Percentiles rank a stretch among this genome's conserved stretches.
These are phyloP conservation scores for Gentiana dahurica DNA, from an alignment of 257 asterid genomes.

Conservation along the genomic window DNA sequence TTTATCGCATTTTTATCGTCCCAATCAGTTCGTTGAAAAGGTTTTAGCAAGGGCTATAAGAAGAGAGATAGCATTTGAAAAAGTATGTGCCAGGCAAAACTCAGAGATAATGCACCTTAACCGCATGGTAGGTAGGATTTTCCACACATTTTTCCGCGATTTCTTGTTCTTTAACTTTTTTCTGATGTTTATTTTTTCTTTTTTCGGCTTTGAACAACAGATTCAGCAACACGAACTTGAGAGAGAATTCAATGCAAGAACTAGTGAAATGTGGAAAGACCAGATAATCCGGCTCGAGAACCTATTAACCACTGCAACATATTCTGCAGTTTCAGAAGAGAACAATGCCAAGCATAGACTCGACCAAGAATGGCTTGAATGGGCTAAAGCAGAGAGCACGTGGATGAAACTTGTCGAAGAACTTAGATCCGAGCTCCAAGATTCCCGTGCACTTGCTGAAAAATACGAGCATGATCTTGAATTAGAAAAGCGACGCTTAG, in stretches of 20 bases:
- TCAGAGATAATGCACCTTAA: too few relatives aligned
- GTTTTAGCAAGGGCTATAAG: too few relatives aligned
- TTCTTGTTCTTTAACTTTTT: too few relatives aligned
- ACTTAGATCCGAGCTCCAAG: slow-evolving; percentile 7
- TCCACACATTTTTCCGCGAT: too few relatives aligned
- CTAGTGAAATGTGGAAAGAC: slow-evolving; percentile 8
- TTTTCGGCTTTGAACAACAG: slow-evolving; percentile 10
- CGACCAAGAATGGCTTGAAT: slow-evolving; percentile 2
- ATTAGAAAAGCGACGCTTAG: slow-evolving; percentile 4
- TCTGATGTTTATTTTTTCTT: background rate
- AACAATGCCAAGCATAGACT: slow-evolving; percentile 5
- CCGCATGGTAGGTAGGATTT: too few relatives aligned
- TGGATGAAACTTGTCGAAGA: slow-evolving; percentile 10
- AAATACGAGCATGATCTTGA: slow-evolving; percentile 9
- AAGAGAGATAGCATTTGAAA: too few relatives aligned
- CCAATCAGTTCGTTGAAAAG: too few relatives aligned
- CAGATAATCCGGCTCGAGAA: slow-evolving; percentile 10
- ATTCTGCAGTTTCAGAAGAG: slow-evolving; percentile 5
- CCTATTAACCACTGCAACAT: background rate
- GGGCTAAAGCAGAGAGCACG: slow-evolving; percentile 10
- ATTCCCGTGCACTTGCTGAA: background rate
- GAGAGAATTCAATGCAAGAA: slow-evolving; percentile 11
- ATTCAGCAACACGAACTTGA: slow-evolving; percentile 10
- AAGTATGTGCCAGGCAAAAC: too few relatives aligned
- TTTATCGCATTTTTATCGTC: too few relatives aligned